These are phyloP conservation scores for Termitomyces titanicus DNA, from an alignment of 768 basidiomycete genomes.

Conservation along the genomic window DNA sequence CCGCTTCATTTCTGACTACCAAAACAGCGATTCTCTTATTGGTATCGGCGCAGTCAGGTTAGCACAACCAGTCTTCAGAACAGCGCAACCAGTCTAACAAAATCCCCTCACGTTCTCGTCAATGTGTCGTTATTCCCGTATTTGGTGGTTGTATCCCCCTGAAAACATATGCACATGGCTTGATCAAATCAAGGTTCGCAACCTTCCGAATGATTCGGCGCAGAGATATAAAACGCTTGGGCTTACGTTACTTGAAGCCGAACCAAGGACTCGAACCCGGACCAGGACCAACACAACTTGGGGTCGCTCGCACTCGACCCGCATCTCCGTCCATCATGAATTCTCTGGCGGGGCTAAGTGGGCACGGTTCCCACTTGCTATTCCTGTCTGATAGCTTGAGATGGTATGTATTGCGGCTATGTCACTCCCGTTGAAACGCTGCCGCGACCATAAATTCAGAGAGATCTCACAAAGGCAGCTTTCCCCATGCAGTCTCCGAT, in stretches of 20 bases:
- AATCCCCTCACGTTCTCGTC: not conserved
- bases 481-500: conserved; percentile 18
- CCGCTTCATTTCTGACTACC: no score
- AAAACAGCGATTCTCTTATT: conserved; percentile 2
- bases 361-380: conserved; percentile 2
- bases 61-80: not conserved
- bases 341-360: conserved; percentile 10
- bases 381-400: conserved; percentile 13
- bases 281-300: conserved; percentile 6
- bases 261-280: conserved; percentile 9
- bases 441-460: not conserved
- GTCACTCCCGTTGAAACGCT: conserved; percentile 3
- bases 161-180: not conserved
- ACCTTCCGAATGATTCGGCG: conserved; percentile 17
- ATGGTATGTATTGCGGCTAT: conserved; percentile 4
- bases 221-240: not conserved
- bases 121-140: conserved; percentile 4
- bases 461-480: conserved; percentile 8
- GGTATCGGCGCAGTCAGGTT: not conserved
- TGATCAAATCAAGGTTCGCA: conserved; percentile 9
- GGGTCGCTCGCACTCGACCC: conserved; percentile 2
- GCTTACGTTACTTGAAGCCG: conserved; percentile 14
- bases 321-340: conserved; percentile 20
- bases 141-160: conserved; percentile 19
- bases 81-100: not conserved